These are phyloP conservation scores for Candida bentonensis DNA, from an alignment of 805 yeast genomes.

Conservation along the genomic window DNA sequence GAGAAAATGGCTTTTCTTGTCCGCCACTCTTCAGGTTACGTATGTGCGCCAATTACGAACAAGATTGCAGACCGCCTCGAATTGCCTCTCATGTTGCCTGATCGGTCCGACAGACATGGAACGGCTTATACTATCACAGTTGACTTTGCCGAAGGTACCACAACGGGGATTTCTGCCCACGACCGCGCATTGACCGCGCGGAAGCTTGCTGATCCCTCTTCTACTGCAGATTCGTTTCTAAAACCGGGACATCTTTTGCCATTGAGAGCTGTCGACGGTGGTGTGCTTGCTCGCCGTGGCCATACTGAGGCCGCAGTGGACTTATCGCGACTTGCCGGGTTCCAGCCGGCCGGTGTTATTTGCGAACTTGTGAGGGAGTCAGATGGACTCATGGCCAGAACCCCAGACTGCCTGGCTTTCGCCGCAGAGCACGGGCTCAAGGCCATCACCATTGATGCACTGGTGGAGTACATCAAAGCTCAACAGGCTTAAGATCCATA, in stretches of 20 bases:
- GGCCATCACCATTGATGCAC: slow-evolving; percentile 63
- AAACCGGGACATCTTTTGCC: slow-evolving; percentile 95
- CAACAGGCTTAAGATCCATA: too few relatives aligned
- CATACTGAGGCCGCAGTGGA: slow-evolving; percentile 98
- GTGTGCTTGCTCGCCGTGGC: slow-evolving; percentile 71
- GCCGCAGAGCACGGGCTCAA: slow-evolving; percentile 47
- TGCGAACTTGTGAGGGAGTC: slow-evolving; percentile 88
- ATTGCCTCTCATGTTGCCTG: slow-evolving; percentile 61
- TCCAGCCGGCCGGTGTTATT: slow-evolving; percentile 79
- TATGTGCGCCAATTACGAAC: slow-evolving; percentile 77
- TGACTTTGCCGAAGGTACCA: slow-evolving; percentile 75
- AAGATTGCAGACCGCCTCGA: slow-evolving; percentile 68
- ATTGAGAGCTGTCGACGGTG: slow-evolving; percentile 76
- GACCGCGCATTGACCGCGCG: slow-evolving; percentile 80
- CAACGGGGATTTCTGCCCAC: slow-evolving; percentile 92
- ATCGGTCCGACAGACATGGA: slow-evolving; percentile 71
- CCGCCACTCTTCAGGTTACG: slow-evolving; percentile 61
- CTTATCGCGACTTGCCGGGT: slow-evolving; percentile 59
- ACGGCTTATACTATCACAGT: slow-evolving; percentile 94
- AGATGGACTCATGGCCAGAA: slow-evolving; percentile 92
- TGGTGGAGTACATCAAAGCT: slow-evolving; percentile 38
- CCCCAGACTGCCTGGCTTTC: slow-evolving; percentile 70
- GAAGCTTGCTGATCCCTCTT: slow-evolving; percentile 46
- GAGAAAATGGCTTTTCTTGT: slow-evolving; percentile 91
- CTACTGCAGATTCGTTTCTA: slow-evolving; percentile 53